Evolutionary conservation across 306 rosid species (phyloP), one percentile per base, ranked within the genome.

Genomic region (Castanea crenata): DNA sequence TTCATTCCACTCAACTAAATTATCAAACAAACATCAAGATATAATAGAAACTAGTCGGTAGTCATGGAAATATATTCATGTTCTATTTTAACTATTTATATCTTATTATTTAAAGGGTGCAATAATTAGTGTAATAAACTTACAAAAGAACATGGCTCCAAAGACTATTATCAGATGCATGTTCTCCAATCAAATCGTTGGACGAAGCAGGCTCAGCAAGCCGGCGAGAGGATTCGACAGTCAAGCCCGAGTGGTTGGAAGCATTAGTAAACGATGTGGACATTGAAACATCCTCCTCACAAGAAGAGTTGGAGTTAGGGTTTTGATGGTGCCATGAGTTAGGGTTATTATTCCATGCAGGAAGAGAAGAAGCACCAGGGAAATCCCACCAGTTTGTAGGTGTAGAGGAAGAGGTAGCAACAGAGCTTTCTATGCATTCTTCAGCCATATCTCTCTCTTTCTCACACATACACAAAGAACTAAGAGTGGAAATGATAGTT

Each of bases 111-210:
- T 46, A 71, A 25, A 69, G 56, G 23, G 27, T 67, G 77, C 65
- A 38, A 19, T 46, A 67, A 20, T 77, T 46, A 67, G 21, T 68
- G 25, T 8, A 55, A 38, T 21, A 4, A 46, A 84, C 95, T 88
- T 88, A 94, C 99, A 88, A 72, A 21, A 94, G 80, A 74, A 91
- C 88, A 73, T 94, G 97, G 74, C 72, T 91, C 99, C 99, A 94
- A 65, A 92, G 85, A 5, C 88, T 93, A 75, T 81, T 85, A 77
- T 94, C 97, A 1, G 95, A 84, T 78, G 91, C 86, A 44, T 91
- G 94, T 41, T 88, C 86, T 23, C 74, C 83, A 44, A 91, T 84
- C 67, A 90, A 84, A 29, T 83, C 88, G 19, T 82, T 82, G 55
- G 93, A 80, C 29, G 93, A 85, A 76, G 90, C 80, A 35, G 86